These are phyloP conservation scores for Zymoseptoria brevis DNA, from an alignment of 2,329 filamentous ascomycete species.

Conservation along the genomic window DNA sequence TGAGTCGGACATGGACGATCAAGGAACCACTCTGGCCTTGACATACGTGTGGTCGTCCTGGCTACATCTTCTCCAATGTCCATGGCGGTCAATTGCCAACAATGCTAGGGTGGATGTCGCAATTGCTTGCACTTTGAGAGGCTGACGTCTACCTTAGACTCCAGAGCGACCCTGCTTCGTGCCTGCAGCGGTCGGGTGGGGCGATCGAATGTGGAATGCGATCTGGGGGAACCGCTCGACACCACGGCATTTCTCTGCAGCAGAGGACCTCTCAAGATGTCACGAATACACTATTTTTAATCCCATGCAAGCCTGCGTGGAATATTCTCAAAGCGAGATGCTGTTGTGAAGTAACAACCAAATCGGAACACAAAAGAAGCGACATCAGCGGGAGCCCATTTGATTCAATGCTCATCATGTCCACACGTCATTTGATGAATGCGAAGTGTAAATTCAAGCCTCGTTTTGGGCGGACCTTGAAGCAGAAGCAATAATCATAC, in stretches of 20 bases:
- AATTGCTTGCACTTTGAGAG: neutral
- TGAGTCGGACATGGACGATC: neutral
- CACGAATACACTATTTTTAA: too few relatives aligned
- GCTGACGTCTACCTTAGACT: neutral
- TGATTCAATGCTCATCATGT: too few relatives aligned
- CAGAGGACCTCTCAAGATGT: too few relatives aligned
- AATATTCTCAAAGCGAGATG: neutral
- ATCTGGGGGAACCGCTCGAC: neutral
- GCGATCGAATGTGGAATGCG: neutral
- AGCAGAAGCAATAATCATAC: neutral
- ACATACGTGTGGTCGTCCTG: neutral
- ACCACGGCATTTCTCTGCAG: too few relatives aligned
- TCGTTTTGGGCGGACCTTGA: neutral
- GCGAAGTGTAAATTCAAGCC: neutral
- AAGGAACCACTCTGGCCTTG: neutral
- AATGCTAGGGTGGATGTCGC: neutral
- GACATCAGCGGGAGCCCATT: too few relatives aligned
- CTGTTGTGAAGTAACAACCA: too few relatives aligned
- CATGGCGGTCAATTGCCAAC: neutral
- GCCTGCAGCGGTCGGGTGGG: neutral
- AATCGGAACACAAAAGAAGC: too few relatives aligned
- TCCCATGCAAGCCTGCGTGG: neutral
- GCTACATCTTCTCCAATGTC: neutral
- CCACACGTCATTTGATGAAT: neutral
- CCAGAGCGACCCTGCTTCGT: neutral